Base-by-base conservation (phyloP, 306 rosid species). In the Mimosa bimucronata region DNA sequence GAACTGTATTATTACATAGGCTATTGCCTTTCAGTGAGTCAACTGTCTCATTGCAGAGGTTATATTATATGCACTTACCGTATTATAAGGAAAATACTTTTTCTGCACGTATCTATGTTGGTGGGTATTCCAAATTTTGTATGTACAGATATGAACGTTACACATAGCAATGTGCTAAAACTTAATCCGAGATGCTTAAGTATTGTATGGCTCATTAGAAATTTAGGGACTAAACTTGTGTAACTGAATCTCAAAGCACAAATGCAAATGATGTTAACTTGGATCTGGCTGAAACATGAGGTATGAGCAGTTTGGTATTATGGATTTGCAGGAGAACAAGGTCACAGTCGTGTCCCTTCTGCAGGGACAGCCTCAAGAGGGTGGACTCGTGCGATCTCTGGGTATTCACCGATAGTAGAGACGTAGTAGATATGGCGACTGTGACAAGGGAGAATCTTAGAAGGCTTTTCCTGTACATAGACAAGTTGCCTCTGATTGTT, bases 321-420 rank as follows among this genome's bases (percentile, higher is more conserved):
- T 31, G 58, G 25, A 65, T 65, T 50, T 83, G 81, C 97, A 94
- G 98, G 98, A 85, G 92, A 75, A 78, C 91, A 80, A 89, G 97
- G 75, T 94, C 98, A 2, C 93, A 90, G 60, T 94, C 97, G 0
- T 94, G 98, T 84, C 98, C 98, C 46, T 94, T 94, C 74, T 94
- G 98, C 62, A 94, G 98, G 0, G 97, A 94, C 86, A 90, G 90
- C 85, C 97, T 94, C 1, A 90, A 85, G 89, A 91, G 98, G 82
- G 98, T 94, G 73, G 86, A 91, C 82, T 94, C 98, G 0, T 81
- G 95, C 7, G 98, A 92, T 88, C 98, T 94, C 23, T 94, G 97
- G 98, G 82, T 94, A n/a, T 85, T 87, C 77, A 92, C 90, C 1
- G 97, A 91, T 79, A 79, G 83, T 88, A 84, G 84, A 77, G 98